Evolutionary conservation across 2,329 filamentous ascomycete species (phyloP), one percentile per base, ranked within the genome.

Genomic region (Fusarium sp.): DNA sequence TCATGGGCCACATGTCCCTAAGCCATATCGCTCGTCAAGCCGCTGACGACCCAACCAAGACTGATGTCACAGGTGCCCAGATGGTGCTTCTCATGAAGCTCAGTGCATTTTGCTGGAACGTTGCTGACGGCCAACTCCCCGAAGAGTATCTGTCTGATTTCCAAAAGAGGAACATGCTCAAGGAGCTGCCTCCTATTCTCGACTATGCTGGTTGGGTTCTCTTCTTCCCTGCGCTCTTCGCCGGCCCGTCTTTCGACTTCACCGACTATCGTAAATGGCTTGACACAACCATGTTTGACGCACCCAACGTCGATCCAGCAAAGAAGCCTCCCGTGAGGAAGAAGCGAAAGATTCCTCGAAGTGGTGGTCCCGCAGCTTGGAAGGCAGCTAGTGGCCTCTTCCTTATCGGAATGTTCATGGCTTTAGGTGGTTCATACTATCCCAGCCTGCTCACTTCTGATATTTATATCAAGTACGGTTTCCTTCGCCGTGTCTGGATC

Each of bases 61-160:
- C 98, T 67, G 96, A 99, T 81, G 95, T 99, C 76, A 98, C 96
- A 1, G 95, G 93, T 45, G 95, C 96, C 3, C 96, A 99, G 83
- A 99, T 99, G 96, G 96, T 99, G 39, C 85, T 98, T 77, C 92
- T 98, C 72, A 99, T 99, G 94, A 99, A 99, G 83, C 90, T 99
- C 41, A 94, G 92, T 28, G 93, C 96, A 10, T 99, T 99, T 80
- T 97, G 94, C 85, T 99, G 96, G 96, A 98, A 98, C 80, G 92
- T 98, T 14, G 95, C 96, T 78, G 96, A 99, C 81, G 97, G 96
- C 26, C 91, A 92, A 66, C 87, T 97, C 26, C 91, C 94, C 7
- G 90, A 92, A 24, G 88, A 92, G 48, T 90, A 95, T 66, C 89
- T 99, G n/a, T 94, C 93, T 2, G 94, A 96, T 56, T 90, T 93